Evolutionary conservation across 2,329 filamentous ascomycete genomes (phyloP).

Genomic region (Trichoderma afroharzianum): DNA sequence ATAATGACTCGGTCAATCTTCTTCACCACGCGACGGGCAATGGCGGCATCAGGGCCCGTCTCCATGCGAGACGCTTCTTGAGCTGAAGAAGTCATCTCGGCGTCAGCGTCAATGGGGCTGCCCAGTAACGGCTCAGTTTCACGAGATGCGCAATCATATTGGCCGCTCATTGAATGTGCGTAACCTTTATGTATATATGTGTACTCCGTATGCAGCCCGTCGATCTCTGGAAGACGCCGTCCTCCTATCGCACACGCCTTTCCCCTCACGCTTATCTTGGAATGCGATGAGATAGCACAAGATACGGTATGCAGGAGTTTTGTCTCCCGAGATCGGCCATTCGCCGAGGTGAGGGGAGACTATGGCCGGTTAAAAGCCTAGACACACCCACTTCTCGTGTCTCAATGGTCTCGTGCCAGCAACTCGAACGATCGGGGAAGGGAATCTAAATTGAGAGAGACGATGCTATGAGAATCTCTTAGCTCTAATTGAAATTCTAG

Average conservation of each 20-base stretch:
- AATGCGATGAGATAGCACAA: background rate
- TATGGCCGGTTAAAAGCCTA: constrained; percentile 6
- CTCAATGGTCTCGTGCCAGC: background rate
- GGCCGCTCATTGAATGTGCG: background rate
- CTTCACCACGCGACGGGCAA: constrained; percentile 41
- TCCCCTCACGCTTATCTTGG: constrained; percentile 16
- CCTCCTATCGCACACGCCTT: background rate
- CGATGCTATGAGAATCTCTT: background rate
- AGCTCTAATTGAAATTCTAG: background rate
- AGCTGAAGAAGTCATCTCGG: constrained; percentile 13
- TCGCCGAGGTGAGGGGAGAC: background rate
- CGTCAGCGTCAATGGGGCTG: background rate
- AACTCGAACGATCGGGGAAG: background rate
- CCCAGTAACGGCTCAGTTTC: constrained; percentile 11
- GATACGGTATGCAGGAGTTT: constrained; percentile 2
- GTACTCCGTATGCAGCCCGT: background rate
- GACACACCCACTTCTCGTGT: background rate
- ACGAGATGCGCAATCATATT: background rate
- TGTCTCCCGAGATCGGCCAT: constrained; percentile 8
- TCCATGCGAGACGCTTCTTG: constrained; percentile 8
- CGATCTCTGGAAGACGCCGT: background rate
- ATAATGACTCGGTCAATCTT: constrained; percentile 55
- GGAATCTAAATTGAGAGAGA: background rate
- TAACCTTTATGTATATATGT: background rate
- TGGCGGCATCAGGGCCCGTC: constrained; percentile 18